phyloP scores from a whole-genome alignment of 1,139 yeast species.

The Blastobotrys malaysiensis region DNA sequence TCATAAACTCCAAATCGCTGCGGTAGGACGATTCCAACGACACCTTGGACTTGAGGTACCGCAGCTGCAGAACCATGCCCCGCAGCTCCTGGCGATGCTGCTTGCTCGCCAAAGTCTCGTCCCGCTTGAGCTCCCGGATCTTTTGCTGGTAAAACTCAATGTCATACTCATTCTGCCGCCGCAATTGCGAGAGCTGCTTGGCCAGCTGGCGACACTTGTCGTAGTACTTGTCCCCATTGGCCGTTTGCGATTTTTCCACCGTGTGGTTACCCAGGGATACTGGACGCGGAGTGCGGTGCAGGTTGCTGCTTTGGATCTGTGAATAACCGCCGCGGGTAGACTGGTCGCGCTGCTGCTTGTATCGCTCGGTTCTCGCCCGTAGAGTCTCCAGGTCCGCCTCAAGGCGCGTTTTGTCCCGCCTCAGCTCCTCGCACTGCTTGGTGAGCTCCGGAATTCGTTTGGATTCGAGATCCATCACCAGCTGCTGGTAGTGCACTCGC shows the following conservation, averaged over 20 bases:
- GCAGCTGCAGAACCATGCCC: conserved; percentile 20
- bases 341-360: conserved; percentile 7
- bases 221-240: not conserved
- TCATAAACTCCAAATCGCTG: conserved; percentile 49
- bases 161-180: conserved; percentile 9
- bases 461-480: conserved; percentile 14
- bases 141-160: conserved; percentile 18
- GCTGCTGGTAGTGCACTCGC: conserved; percentile 15
- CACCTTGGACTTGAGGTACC: conserved; percentile 19
- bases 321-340: not conserved
- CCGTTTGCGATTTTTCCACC: not conserved
- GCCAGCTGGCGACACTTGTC: conserved; percentile 8
- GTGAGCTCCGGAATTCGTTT: conserved; percentile 3
- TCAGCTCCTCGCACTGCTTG: conserved; percentile 10
- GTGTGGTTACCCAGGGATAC: too few relatives aligned
- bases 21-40: conserved; percentile 34
- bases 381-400: conserved; percentile 15
- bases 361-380: conserved; percentile 14
- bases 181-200: conserved; percentile 5
- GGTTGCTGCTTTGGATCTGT: not conserved
- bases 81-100: conserved; percentile 12
- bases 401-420: conserved; percentile 7
- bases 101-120: conserved; percentile 5
- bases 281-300: not conserved
- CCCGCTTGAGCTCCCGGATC: conserved; percentile 9